Percentiles rank a stretch among this genome's conserved stretches.
Evolutionary conservation across 805 yeast genomes (phyloP).

Genomic region (Myxozyma neotropica): DNA sequence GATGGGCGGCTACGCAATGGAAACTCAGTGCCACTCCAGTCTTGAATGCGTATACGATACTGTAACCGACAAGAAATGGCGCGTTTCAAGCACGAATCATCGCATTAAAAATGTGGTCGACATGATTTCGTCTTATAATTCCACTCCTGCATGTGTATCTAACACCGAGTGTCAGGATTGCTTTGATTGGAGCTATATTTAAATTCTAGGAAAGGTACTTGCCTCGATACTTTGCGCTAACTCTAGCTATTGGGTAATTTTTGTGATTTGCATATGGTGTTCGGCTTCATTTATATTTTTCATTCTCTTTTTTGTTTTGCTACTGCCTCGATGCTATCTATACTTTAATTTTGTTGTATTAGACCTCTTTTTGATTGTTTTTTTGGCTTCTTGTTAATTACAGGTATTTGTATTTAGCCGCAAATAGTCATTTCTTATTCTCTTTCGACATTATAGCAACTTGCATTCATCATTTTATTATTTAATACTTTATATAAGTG

Average conservation of each 20-base stretch:
- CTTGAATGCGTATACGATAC: slow-evolving; percentile 85
- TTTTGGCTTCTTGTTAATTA: too few species aligned
- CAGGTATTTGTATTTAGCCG: too few species aligned
- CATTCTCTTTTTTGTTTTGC: neutral
- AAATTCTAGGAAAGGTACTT: neutral
- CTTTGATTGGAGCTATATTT: slow-evolving; percentile 33
- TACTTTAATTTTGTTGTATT: too few species aligned
- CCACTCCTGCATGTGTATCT: slow-evolving; percentile 65
- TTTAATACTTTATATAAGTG: too few species aligned
- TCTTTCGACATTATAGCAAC: too few species aligned
- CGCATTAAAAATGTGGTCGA: slow-evolving; percentile 85
- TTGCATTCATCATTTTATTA: too few species aligned
- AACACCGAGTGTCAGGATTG: slow-evolving; percentile 31
- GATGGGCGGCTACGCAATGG: slow-evolving; percentile 96
- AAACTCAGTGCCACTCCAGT: slow-evolving; percentile 92
- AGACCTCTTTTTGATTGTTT: too few species aligned
- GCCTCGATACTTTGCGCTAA: too few species aligned
- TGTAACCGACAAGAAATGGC: slow-evolving; percentile 80
- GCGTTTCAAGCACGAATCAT: slow-evolving; percentile 83
- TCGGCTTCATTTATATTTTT: neutral
- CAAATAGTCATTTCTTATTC: too few species aligned
- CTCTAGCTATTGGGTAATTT: neutral
- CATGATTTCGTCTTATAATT: slow-evolving; percentile 72
- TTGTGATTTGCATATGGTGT: slow-evolving; percentile 11
- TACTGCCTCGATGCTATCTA: too few species aligned